Percentiles rank a stretch among this genome's conserved stretches.
Conservation (phyloP, 129 eudicot species). For the Helianthus annuus region DNA sequence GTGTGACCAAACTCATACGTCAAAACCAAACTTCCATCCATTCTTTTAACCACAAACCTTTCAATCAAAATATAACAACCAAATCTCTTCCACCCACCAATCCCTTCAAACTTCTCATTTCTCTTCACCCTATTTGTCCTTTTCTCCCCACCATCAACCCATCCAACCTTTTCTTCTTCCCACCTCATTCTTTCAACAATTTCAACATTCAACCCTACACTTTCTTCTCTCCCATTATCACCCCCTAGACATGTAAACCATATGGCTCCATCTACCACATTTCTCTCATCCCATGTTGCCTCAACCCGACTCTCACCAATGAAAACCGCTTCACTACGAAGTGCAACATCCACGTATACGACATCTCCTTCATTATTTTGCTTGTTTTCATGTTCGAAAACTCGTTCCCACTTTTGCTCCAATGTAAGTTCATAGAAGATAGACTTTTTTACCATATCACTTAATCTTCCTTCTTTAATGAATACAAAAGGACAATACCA, state of each 20-base stretch:
- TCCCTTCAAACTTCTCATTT: conserved; percentile 41
- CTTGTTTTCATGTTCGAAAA: conserved; percentile 37
- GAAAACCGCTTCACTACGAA: conserved; percentile 38
- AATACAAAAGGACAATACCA: conserved; percentile 83
- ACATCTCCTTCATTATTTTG: conserved; percentile 9
- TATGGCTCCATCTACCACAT: conserved; percentile 26
- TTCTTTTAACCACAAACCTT: conserved; percentile 68
- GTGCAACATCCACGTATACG: conserved; percentile 23
- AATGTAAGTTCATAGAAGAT: conserved; percentile 57
- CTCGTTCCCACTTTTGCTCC: conserved; percentile 56
- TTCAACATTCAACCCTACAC: conserved; percentile 48
- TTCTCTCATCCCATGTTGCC: conserved; percentile 45
- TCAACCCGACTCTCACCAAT: conserved; percentile 46
- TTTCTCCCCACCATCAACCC: conserved; percentile 49
- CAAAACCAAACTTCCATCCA: conserved; percentile 69
- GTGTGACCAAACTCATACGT: conserved; percentile 55
- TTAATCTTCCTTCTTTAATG: conserved; percentile 49
- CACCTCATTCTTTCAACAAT: conserved; percentile 58
- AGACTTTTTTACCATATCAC: conserved; percentile 47
- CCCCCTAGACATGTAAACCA: conserved; percentile 34
- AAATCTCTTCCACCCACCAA: conserved; percentile 47
- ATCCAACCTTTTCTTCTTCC: conserved; percentile 65
- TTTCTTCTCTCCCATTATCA: conserved; percentile 22
- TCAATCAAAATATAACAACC: conserved; percentile 75
- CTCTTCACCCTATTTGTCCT: conserved; percentile 38